Base-by-base conservation (phyloP, 345 rosid genomes). In the Pistacia integerrima region DNA sequence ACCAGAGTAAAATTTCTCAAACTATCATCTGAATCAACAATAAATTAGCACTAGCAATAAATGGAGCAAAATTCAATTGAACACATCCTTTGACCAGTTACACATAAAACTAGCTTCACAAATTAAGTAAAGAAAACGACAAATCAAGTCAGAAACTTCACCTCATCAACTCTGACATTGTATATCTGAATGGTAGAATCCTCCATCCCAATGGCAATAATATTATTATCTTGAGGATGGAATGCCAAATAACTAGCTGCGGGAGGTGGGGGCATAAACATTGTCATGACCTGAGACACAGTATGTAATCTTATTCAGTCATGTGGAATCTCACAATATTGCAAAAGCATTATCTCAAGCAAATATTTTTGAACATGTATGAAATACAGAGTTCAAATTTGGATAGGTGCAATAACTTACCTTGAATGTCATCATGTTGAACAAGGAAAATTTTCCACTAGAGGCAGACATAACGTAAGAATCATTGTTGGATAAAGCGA, bases 371-470 rank as follows among this genome's bases (percentile, higher is more conserved):
- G 16, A 67, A 20, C 3, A 49, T 22, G 5, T 54, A 25, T 25
- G 36, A 60, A 41, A 11, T 10, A 62, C n/a, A 64, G n/a, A 51
- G 44, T 62, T 49, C 33, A 51, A 70, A 41, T 55, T 35, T 59
- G 6, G 22, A 64, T 63, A 59, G n/a, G 55, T 38, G 44, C 71
- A 70, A 59, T 36, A 46, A 70, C 67, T 51, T 63, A 92, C 98
- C 97, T 90, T 89, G 80, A 91, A 94, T 18, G 94, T 94, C 95
- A 90, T 91, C 94, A 92, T 85, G 83, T 94, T 94, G 88, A 92
- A 94, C 77, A 93, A 82, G 48, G 97, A 91, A 59, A 90, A 86
- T 80, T 91, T 91, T 59, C 98, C 97, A 59, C 98, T 97, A 1
- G 97, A 94, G 70, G 98, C 90, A 59, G 97, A 92, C 92, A 92